Conservation (phyloP, 2,329 filamentous ascomycete species). For the Fusarium dimerum region DNA sequence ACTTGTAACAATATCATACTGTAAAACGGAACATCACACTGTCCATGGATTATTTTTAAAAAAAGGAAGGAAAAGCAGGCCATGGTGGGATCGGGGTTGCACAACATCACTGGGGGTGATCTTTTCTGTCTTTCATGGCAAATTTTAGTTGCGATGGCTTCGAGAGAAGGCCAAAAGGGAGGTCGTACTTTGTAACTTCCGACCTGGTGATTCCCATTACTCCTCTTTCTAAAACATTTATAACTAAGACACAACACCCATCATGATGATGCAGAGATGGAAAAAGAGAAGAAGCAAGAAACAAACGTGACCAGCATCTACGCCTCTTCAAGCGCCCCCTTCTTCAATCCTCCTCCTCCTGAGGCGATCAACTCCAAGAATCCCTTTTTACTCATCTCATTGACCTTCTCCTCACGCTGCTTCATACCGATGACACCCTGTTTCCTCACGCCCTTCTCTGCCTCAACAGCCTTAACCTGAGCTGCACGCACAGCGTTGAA, state of each 20-base stretch:
- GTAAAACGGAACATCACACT: conserved; percentile 4
- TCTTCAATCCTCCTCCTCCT: conserved; percentile 60
- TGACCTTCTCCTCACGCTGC: conserved; percentile 82
- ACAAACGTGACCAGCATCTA: conserved; percentile 30
- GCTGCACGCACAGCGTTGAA: conserved; percentile 95
- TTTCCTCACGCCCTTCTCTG: conserved; percentile 67
- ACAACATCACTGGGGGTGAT: background rate
- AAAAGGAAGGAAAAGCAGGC: background rate
- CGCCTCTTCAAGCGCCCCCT: conserved; percentile 59
- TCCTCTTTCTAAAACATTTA: conserved; percentile 11
- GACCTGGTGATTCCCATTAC: background rate
- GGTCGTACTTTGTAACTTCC: background rate
- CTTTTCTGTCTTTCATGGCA: background rate
- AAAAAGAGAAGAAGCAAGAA: conserved; percentile 19
- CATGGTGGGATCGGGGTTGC: background rate
- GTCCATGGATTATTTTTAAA: conserved; percentile 3
- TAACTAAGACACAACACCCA: conserved; percentile 1
- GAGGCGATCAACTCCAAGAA: conserved; percentile 87
- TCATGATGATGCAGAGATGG: background rate
- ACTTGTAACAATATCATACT: conserved; percentile 30
- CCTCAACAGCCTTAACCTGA: conserved; percentile 83
- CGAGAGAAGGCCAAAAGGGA: background rate
- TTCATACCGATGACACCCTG: conserved; percentile 77
- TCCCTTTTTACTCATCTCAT: conserved; percentile 95
- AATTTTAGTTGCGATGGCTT: background rate